These are phyloP conservation scores for Linanthus parryae DNA, from an alignment of 148 eudicot species.

Conservation along the genomic window DNA sequence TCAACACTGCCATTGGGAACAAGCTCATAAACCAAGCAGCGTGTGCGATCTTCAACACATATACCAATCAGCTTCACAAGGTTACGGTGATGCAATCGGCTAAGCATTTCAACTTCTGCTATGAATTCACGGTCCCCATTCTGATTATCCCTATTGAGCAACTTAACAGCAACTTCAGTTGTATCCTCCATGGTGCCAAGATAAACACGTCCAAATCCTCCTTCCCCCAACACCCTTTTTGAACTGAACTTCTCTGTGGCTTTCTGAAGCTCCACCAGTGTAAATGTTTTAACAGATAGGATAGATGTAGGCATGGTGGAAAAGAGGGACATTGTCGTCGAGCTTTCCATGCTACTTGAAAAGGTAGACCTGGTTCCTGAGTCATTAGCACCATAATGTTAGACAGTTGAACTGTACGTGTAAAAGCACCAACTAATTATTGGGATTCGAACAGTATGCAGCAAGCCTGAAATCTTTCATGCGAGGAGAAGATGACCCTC, in stretches of 20 bases:
- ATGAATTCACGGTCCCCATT: conserved; percentile 90
- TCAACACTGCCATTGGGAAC: conserved; percentile 95
- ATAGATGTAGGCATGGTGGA: conserved; percentile 72
- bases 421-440: neutral
- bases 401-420: neutral
- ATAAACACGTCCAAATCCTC: conserved; percentile 98
- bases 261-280: conserved; percentile 67
- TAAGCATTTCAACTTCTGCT: conserved; percentile 96
- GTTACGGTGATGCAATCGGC: conserved; percentile 96
- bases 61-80: conserved; percentile 95
- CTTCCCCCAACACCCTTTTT: conserved; percentile 86
- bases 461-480: too few species aligned
- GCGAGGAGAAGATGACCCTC: too few species aligned
- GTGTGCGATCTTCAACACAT: conserved; percentile 77
- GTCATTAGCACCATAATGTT: neutral
- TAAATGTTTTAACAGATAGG: conserved; percentile 77
- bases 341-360: conserved; percentile 75
- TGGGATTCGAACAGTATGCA: too few species aligned
- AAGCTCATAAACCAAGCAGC: conserved; percentile 91
- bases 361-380: conserved; percentile 67
- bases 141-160: conserved; percentile 78
- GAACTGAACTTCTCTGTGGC: conserved; percentile 85
- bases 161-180: conserved; percentile 82
- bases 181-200: conserved; percentile 76
- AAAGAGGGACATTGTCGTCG: conserved; percentile 59